Conservation (phyloP, 2,329 filamentous ascomycete genomes). For the Ophiostoma angusticollis region DNA sequence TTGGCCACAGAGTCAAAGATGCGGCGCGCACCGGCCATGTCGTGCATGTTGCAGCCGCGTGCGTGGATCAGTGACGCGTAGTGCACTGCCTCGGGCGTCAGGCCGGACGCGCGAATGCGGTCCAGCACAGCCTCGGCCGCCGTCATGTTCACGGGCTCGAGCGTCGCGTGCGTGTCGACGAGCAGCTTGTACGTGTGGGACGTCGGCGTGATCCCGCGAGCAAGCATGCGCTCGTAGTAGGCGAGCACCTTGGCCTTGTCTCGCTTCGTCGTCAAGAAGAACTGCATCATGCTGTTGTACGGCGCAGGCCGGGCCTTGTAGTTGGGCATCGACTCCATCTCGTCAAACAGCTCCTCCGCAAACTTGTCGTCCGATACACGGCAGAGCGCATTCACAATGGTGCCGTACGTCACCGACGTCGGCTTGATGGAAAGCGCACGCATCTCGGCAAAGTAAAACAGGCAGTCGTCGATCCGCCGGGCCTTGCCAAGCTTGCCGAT, state of each 20-base stretch:
- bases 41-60: conserved; percentile 84
- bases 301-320: conserved; percentile 96
- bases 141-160: conserved; percentile 80
- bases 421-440: conserved; percentile 82
- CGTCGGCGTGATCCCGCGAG: conserved; percentile 75
- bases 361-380: conserved; percentile 96
- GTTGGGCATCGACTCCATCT: conserved; percentile 98
- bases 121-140: conserved; percentile 76
- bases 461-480: conserved; percentile 90
- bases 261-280: conserved; percentile 94
- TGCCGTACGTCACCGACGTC: conserved; percentile 95
- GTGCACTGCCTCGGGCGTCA: conserved; percentile 80
- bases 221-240: conserved; percentile 92
- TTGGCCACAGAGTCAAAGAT: conserved; percentile 72
- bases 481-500: conserved; percentile 98
- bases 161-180: conserved; percentile 85
- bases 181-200: conserved; percentile 96
- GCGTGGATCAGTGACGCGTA: conserved; percentile 94
- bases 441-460: conserved; percentile 98
- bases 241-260: conserved; percentile 86
- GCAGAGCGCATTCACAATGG: conserved; percentile 93
- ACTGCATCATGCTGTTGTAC: conserved; percentile 99
- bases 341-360: conserved; percentile 93
- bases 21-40: conserved; percentile 69
- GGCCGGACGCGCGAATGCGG: conserved; percentile 60